A percentile compares a stretch with the other conserved stretches of the same genome.
phyloP scores from a whole-genome alignment of 768 basidiomycete genomes.

The Termitomyces sp. region DNA sequence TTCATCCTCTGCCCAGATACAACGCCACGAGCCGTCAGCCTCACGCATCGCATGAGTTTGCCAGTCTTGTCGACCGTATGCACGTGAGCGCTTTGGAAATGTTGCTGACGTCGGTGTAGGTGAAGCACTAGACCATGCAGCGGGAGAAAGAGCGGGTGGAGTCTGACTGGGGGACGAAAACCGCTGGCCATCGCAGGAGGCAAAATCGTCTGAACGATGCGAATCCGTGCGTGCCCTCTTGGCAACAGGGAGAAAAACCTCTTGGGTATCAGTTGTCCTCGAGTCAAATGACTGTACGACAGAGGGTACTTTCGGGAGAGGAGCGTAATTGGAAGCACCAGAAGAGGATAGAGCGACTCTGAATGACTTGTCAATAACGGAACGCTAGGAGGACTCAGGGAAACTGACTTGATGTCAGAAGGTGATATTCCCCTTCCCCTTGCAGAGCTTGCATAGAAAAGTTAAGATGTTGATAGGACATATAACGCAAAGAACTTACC shows the following conservation, averaged over 20 bases:
- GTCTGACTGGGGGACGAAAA: background rate
- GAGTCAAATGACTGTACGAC: background rate
- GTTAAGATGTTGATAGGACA: background rate
- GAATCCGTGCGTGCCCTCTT: conserved; percentile 3
- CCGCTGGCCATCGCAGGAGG: background rate
- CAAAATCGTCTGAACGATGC: background rate
- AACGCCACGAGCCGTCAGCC: conserved; percentile 8
- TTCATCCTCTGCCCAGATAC: conserved; percentile 9
- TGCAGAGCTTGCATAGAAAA: background rate
- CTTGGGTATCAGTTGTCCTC: background rate
- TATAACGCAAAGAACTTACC: background rate
- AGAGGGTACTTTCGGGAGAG: background rate
- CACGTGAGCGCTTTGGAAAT: background rate
- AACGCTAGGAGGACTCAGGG: too few species aligned
- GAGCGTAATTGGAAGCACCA: too few species aligned
- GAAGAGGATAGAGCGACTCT: background rate
- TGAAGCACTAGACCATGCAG: background rate
- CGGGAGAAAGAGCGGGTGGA: background rate
- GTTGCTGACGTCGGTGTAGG: background rate
- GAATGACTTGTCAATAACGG: background rate
- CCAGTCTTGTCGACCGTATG: conserved; percentile 9
- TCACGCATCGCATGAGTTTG: conserved; percentile 6
- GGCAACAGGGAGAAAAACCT: background rate
- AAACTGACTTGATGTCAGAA: background rate
- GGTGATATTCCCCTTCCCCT: background rate